phyloP scores from a whole-genome alignment of 345 rosid genomes.

The Ailanthus altissimus region DNA sequence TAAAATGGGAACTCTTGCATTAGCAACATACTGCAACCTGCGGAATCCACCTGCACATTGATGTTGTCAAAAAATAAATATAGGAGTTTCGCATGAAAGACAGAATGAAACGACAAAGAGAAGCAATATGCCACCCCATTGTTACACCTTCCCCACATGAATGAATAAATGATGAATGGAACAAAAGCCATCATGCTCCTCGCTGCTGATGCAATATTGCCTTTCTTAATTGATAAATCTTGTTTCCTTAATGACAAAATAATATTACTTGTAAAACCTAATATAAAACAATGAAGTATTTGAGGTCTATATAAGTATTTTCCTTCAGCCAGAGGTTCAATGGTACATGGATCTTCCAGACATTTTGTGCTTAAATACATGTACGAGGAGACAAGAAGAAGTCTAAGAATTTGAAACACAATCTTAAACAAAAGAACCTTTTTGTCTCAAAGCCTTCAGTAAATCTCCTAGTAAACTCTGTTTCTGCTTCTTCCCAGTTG shows the following conservation, averaged over 20 bases:
- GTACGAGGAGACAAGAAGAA: not conserved
- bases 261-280: not conserved
- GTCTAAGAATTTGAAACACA: no score
- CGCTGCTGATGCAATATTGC: not conserved
- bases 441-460: constrained; percentile 53
- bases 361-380: not conserved
- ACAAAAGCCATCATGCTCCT: not conserved
- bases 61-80: constrained; percentile 6
- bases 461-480: constrained; percentile 58
- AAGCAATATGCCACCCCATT: not conserved
- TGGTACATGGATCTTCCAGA: not conserved
- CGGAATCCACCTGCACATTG: constrained; percentile 50
- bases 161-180: not conserved
- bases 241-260: not conserved
- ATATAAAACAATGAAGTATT: not conserved
- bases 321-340: not conserved
- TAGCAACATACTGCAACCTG: constrained; percentile 52
- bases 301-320: not conserved
- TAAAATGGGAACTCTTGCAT: constrained; percentile 86
- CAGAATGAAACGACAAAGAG: constrained; percentile 9
- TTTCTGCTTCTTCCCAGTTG: constrained; percentile 70
- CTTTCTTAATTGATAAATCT: not conserved
- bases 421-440: constrained; percentile 36
- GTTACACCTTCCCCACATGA: not conserved
- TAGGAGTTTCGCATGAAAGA: constrained; percentile 5